phyloP scores from a whole-genome alignment of 371 early-diverging fungal species.

The Basidiobolus meristosporus region DNA sequence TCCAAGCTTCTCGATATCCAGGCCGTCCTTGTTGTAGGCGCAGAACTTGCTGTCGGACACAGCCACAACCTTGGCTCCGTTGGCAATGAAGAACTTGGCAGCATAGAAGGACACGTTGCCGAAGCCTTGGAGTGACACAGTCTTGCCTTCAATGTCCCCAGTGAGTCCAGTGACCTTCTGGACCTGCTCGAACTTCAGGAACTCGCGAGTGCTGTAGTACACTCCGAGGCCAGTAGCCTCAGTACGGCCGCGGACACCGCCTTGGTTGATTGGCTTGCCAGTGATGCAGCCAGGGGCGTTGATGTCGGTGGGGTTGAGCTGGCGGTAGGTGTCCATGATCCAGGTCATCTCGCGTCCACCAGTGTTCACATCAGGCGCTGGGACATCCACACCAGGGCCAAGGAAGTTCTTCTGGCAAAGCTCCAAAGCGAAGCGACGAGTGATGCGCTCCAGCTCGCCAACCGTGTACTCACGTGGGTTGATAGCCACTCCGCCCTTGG shows the following conservation, averaged over 20 bases:
- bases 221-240: constrained; percentile 84
- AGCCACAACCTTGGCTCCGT: constrained; percentile 64
- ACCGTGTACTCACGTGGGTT: constrained; percentile 15
- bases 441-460: constrained; percentile 68
- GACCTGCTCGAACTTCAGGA: constrained; percentile 58
- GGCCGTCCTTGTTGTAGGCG: constrained; percentile 46
- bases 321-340: constrained; percentile 82
- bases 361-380: constrained; percentile 85
- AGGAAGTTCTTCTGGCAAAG: constrained; percentile 79
- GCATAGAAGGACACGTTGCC: constrained; percentile 85
- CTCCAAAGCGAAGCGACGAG: constrained; percentile 77
- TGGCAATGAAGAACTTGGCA: constrained; percentile 70
- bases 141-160: constrained; percentile 41
- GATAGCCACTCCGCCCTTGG: constrained; percentile 3
- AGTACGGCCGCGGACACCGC: constrained; percentile 78
- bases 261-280: constrained; percentile 70
- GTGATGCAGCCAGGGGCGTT: constrained; percentile 76
- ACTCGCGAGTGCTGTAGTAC: constrained; percentile 72
- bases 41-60: constrained; percentile 56
- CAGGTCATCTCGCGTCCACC: constrained; percentile 77
- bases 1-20: constrained; percentile 49
- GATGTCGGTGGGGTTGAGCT: constrained; percentile 67
- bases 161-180: constrained; percentile 48
- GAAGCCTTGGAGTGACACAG: constrained; percentile 71
- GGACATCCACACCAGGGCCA: constrained; percentile 22